Evolutionary conservation across 352 stramenopile species (phyloP).

Genomic region (Peronospora belbahrii): DNA sequence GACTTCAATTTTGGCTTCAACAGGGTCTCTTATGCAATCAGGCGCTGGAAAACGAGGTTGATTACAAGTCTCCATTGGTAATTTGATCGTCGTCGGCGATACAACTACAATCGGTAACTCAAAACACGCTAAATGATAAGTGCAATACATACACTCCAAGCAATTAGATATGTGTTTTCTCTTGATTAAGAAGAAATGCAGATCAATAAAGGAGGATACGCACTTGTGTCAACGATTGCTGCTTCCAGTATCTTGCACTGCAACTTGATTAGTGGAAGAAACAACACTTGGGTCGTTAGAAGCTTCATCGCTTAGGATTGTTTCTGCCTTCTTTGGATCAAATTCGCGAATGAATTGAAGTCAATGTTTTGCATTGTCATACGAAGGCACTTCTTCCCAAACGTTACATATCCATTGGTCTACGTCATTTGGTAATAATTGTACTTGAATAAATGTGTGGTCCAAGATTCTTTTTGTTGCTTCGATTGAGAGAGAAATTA

Average conservation of each 20-base stretch:
- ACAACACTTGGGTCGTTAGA: slow-evolving; percentile 2
- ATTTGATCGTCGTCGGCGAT: slow-evolving; percentile 27
- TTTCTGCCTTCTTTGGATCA: slow-evolving; percentile 3
- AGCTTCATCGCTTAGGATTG: slow-evolving; percentile 12
- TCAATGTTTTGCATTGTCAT: neutral
- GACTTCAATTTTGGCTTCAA: slow-evolving; percentile 40
- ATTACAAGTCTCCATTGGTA: slow-evolving; percentile 49
- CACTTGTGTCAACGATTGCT: slow-evolving; percentile 21
- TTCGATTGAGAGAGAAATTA: too few relatives aligned
- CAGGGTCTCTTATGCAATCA: slow-evolving; percentile 42
- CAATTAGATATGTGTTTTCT: too few relatives aligned
- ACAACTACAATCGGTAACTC: slow-evolving; percentile 46
- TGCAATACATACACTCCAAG: too few relatives aligned
- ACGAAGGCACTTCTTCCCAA: too few relatives aligned
- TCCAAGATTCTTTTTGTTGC: too few relatives aligned
- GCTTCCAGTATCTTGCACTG: slow-evolving; percentile 3
- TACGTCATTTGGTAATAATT: too few relatives aligned
- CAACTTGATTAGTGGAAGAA: slow-evolving; percentile 4
- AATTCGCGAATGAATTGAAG: slow-evolving; percentile 16
- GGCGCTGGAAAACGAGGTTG: slow-evolving; percentile 31
- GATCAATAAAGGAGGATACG: too few relatives aligned
- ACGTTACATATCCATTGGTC: too few relatives aligned
- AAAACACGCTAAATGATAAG: slow-evolving; percentile 44
- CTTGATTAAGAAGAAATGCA: too few relatives aligned
- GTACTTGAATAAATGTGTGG: too few relatives aligned